phyloP scores from a whole-genome alignment of 352 stramenopile genomes.

The Phytopythium aichiense region DNA sequence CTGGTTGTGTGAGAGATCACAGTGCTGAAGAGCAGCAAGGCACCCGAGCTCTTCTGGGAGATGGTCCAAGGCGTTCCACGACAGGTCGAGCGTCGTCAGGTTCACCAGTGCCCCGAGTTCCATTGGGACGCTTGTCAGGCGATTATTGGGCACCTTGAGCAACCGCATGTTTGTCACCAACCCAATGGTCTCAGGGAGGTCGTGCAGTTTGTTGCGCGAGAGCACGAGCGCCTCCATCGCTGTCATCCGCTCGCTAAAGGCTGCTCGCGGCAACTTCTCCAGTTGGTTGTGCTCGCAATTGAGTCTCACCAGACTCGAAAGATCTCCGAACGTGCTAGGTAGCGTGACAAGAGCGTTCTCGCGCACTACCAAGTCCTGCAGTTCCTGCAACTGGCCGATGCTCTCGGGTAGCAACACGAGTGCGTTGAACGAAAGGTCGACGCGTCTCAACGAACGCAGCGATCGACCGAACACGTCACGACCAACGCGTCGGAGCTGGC shows the following conservation, averaged over 20 bases:
- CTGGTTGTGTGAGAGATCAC: conserved; percentile 57
- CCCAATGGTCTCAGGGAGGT: conserved; percentile 40
- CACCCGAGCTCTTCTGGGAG: conserved; percentile 66
- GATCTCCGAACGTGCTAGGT: conserved; percentile 19
- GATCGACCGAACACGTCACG: conserved; percentile 39
- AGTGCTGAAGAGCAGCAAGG: conserved; percentile 25
- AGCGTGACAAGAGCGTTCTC: conserved; percentile 27
- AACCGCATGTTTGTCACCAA: conserved; percentile 25
- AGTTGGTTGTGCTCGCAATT: conserved; percentile 37
- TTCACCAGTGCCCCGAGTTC: conserved; percentile 47
- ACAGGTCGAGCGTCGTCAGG: conserved; percentile 47
- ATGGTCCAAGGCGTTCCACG: conserved; percentile 47
- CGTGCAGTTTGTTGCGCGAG: conserved; percentile 39
- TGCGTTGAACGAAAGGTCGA: conserved; percentile 45
- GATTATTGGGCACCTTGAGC: conserved; percentile 40
- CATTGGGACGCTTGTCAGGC: conserved; percentile 33
- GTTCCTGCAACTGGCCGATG: conserved; percentile 29
- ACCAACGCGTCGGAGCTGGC: conserved; percentile 41
- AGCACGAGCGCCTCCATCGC: conserved; percentile 31
- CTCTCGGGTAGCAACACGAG: conserved; percentile 31
- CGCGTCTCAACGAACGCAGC: conserved; percentile 23
- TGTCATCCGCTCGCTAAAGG: conserved; percentile 19
- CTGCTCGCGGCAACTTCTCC: conserved; percentile 22
- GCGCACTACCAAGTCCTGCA: conserved; percentile 48
- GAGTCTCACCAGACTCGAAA: conserved; percentile 29